Evolutionary conservation across 1,284 basidiomycete genomes (phyloP).

Genomic region (Tylopilus sp.): DNA sequence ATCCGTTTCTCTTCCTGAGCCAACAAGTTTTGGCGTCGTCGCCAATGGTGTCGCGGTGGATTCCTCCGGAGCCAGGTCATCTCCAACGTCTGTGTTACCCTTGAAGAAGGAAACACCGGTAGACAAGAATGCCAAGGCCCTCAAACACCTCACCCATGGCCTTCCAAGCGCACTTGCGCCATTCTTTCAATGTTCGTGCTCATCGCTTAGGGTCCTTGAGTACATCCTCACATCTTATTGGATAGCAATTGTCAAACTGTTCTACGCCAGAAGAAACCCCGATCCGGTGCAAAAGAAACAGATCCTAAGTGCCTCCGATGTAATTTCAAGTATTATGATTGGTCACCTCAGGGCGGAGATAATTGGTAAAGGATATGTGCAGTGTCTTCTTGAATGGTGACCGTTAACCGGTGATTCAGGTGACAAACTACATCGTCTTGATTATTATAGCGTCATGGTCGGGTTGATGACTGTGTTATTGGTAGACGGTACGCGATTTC

Average conservation of each 20-base stretch:
- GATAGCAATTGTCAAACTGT: slow-evolving; percentile 82
- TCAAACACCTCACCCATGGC: slow-evolving; percentile 80
- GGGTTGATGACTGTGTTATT: slow-evolving; percentile 72
- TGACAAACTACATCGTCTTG: slow-evolving; percentile 53
- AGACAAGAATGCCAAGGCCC: slow-evolving; percentile 70
- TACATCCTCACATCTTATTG: slow-evolving; percentile 9
- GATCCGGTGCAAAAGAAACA: slow-evolving; percentile 81
- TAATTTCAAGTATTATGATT: slow-evolving; percentile 73
- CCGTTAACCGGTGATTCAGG: slow-evolving; percentile 36
- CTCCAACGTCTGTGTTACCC: slow-evolving; percentile 27
- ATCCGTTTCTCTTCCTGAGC: slow-evolving; percentile 41
- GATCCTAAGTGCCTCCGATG: slow-evolving; percentile 65
- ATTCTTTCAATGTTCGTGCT: slow-evolving; percentile 80
- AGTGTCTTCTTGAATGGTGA: neutral
- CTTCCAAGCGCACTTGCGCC: slow-evolving; percentile 78
- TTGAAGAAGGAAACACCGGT: slow-evolving; percentile 46
- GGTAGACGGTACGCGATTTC: slow-evolving; percentile 70
- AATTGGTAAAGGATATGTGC: slow-evolving; percentile 45
- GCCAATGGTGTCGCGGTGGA: slow-evolving; percentile 45
- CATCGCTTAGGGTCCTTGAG: neutral
- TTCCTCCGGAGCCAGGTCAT: slow-evolving; percentile 20
- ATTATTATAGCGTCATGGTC: slow-evolving; percentile 78
- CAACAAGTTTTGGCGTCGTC: slow-evolving; percentile 31
- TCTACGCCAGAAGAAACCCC: slow-evolving; percentile 77
- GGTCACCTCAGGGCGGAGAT: slow-evolving; percentile 65